Percentiles rank a stretch among this genome's conserved stretches.
These are phyloP conservation scores for Colletotrichum godetiae DNA, from an alignment of 2,329 filamentous ascomycete genomes.

Conservation along the genomic window DNA sequence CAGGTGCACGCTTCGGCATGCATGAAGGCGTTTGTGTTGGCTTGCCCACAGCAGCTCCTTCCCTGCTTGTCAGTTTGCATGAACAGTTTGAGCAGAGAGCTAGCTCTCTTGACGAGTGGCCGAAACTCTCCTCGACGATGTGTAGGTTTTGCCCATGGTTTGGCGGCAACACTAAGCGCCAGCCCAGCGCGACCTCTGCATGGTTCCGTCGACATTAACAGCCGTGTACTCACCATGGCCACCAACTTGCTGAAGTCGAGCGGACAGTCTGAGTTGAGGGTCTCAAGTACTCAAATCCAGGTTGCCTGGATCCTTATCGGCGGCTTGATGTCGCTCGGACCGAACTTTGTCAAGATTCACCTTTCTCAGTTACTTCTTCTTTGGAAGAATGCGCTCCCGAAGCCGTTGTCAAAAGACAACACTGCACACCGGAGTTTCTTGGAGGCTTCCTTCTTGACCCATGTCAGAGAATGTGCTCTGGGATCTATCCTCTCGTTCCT, in stretches of 20 bases:
- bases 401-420: slow-evolving; percentile 93
- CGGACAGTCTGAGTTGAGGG: slow-evolving; percentile 87
- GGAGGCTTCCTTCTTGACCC: slow-evolving; percentile 91
- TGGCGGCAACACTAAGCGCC: slow-evolving; percentile 91
- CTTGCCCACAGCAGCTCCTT: slow-evolving; percentile 91
- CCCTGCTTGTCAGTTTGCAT: slow-evolving; percentile 95
- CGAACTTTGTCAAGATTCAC: slow-evolving; percentile 99
- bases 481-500: slow-evolving; percentile 93
- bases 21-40: slow-evolving; percentile 86
- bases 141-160: slow-evolving; percentile 89
- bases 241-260: slow-evolving; percentile 93
- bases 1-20: slow-evolving; percentile 91
- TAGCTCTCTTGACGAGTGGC: slow-evolving; percentile 79
- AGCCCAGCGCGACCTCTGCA: slow-evolving; percentile 90
- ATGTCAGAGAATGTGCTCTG: slow-evolving; percentile 93
- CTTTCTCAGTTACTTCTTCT: slow-evolving; percentile 91
- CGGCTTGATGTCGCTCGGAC: slow-evolving; percentile 93
- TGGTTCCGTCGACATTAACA: slow-evolving; percentile 95
- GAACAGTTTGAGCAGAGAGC: slow-evolving; percentile 91
- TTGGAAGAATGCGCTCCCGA: slow-evolving; percentile 97
- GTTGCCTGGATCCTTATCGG: slow-evolving; percentile 98
- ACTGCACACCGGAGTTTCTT: slow-evolving; percentile 84
- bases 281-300: slow-evolving; percentile 94
- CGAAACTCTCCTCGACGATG: slow-evolving; percentile 86
- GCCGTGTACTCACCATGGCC: slow-evolving; percentile 88